Conservation (phyloP, 164 flowering plant species). For the Santalum album region DNA sequence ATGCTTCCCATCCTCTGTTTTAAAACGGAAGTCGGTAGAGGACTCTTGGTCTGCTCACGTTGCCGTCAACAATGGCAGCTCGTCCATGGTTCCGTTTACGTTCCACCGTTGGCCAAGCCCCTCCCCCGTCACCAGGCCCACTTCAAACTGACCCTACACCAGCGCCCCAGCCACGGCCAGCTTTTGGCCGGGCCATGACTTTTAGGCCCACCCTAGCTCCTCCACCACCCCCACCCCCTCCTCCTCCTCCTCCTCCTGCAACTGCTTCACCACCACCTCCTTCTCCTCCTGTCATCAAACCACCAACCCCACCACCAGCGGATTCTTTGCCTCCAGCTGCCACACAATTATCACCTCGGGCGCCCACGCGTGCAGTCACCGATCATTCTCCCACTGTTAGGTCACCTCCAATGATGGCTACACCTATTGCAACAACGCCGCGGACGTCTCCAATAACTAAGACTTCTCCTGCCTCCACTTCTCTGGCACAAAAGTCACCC, state of each 20-base stretch:
- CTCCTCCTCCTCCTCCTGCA: slow-evolving; percentile 5
- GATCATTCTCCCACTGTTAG: background rate
- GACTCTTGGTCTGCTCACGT: no score
- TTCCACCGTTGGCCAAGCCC: slow-evolving; percentile 14
- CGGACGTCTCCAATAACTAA: no score
- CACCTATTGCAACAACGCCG: no score
- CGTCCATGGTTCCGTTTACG: slow-evolving; percentile 40
- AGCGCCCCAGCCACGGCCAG: slow-evolving; percentile 16
- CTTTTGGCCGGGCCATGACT: slow-evolving; percentile 11
- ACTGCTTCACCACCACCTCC: slow-evolving; percentile 7
- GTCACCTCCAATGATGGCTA: no score
- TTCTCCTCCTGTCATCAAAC: background rate
- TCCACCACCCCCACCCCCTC: slow-evolving; percentile 9
- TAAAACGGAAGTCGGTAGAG: background rate
- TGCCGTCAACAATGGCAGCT: slow-evolving; percentile 20
- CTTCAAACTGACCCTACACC: background rate
- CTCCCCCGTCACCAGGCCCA: slow-evolving; percentile 6
- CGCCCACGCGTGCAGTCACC: background rate
- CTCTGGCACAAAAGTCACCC: no score
- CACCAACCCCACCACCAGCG: background rate
- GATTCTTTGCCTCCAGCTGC: background rate
- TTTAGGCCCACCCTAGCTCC: slow-evolving; percentile 9
- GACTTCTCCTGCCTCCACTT: no score
- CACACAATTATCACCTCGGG: slow-evolving; percentile 4
- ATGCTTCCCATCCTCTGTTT: background rate